phyloP scores from a whole-genome alignment of 1,284 basidiomycete species.

The Tranzscheliella williamsii region DNA sequence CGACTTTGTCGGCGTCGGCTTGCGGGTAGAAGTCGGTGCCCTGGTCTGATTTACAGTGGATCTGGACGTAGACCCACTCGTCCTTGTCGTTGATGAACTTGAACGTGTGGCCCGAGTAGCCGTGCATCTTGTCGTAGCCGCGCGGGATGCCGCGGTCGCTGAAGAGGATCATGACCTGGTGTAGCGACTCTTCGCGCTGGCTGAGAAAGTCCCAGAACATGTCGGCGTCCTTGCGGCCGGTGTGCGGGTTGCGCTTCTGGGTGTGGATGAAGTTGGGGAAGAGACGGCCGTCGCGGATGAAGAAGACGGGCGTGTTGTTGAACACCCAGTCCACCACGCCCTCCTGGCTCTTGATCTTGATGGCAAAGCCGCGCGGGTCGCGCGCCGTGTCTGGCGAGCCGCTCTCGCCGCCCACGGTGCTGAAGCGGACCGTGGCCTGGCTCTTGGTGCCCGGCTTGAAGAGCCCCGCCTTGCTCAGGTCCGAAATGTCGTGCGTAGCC shows the following conservation, averaged over 20 bases:
- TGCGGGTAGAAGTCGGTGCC: conserved; percentile 59
- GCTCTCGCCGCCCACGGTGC: conserved; percentile 70
- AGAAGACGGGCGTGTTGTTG: conserved; percentile 57
- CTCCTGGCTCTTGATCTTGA: conserved; percentile 86
- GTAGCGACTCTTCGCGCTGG: conserved; percentile 21
- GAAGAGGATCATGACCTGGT: conserved; percentile 15
- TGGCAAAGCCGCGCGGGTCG: conserved; percentile 86
- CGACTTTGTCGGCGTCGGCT: conserved; percentile 64
- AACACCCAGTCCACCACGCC: conserved; percentile 63
- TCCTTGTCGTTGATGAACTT: conserved; percentile 83
- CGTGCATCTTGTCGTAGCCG: conserved; percentile 64
- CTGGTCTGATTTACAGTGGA: conserved; percentile 18
- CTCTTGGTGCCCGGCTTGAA: conserved; percentile 41
- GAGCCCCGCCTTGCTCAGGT: conserved; percentile 72
- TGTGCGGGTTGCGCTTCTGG: conserved; percentile 87
- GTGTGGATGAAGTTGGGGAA: conserved; percentile 87
- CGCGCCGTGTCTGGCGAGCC: conserved; percentile 88
- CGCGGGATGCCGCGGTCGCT: conserved; percentile 85
- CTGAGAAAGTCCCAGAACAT: conserved; percentile 74
- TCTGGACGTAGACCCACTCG: conserved; percentile 61
- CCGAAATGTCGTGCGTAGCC: conserved; percentile 73
- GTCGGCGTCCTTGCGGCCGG: conserved; percentile 74
- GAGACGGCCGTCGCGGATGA: conserved; percentile 60
- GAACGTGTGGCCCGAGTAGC: conserved; percentile 90
- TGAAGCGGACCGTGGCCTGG: conserved; percentile 62